Conservation (phyloP, 805 yeast genomes). For the Saccharomycopsis babjevae region DNA sequence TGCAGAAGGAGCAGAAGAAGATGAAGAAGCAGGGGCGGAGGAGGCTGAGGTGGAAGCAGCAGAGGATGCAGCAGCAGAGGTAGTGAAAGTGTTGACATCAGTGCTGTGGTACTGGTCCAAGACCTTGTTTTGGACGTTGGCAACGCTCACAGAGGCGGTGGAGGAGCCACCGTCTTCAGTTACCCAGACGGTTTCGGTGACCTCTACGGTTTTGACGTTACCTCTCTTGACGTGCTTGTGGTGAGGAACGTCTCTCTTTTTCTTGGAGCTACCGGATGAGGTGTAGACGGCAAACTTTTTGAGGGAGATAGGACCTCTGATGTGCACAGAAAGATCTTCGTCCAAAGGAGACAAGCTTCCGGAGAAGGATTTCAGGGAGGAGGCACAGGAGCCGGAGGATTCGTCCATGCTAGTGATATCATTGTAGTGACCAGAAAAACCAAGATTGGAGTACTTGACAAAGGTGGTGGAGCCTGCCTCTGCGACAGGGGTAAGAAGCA, state of each 20-base stretch:
- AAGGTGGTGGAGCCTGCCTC: constrained; percentile 63
- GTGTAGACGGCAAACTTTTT: constrained; percentile 85
- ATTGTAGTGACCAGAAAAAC: constrained; percentile 74
- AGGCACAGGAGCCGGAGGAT: constrained; percentile 60
- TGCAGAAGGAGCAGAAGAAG: constrained; percentile 23
- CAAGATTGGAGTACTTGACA: constrained; percentile 50
- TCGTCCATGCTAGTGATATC: constrained; percentile 77
- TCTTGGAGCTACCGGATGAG: constrained; percentile 32
- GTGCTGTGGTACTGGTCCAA: constrained; percentile 19
- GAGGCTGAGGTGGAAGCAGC: constrained; percentile 20
- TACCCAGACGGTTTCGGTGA: constrained; percentile 69
- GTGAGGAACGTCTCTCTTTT: constrained; percentile 25
- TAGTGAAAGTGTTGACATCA: constrained; percentile 10
- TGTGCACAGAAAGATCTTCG: constrained; percentile 80
- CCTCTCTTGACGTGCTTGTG: constrained; percentile 48
- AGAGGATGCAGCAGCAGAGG: constrained; percentile 23
- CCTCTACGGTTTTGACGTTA: constrained; percentile 55
- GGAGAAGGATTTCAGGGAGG: constrained; percentile 43
- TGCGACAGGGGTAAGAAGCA: constrained; percentile 25
- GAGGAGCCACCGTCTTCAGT: constrained; percentile 40
- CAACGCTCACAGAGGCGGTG: constrained; percentile 22
- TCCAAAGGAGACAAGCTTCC: constrained; percentile 73
- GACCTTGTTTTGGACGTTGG: constrained; percentile 10
- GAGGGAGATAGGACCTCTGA: constrained; percentile 80
- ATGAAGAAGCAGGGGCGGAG: constrained; percentile 17